Evolutionary conservation across 306 rosid species (phyloP).

Genomic region (Casuarina cunninghamiana): DNA sequence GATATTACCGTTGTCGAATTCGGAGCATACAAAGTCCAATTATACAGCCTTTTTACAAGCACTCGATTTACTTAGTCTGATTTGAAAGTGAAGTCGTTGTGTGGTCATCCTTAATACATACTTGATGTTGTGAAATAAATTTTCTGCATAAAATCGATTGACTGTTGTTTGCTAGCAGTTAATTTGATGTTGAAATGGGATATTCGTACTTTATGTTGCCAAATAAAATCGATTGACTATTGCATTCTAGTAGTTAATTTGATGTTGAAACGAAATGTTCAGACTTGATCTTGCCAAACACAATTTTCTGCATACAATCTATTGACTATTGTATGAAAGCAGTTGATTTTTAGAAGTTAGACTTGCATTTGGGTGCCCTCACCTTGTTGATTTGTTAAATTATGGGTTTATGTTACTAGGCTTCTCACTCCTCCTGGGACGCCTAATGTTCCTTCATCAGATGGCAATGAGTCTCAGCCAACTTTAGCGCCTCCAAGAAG

Average conservation of each 20-base stretch:
- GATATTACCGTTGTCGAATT: no score
- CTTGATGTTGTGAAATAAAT: not conserved
- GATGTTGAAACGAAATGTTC: not conserved
- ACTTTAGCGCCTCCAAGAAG: conserved; percentile 52
- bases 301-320: not conserved
- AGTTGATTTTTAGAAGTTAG: not conserved
- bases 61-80: not conserved
- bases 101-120: not conserved
- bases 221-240: no score
- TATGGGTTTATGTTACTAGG: conserved; percentile 48
- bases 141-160: no score
- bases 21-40: not conserved
- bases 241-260: no score
- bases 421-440: conserved; percentile 99
- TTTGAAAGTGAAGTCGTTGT: not conserved
- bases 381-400: conserved; percentile 17
- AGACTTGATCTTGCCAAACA: no score
- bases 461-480: conserved; percentile 55
- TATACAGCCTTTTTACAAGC: not conserved
- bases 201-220: no score
- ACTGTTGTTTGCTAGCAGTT: no score
- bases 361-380: no score
- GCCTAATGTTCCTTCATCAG: conserved; percentile 71
- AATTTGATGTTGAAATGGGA: no score
- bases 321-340: not conserved